phyloP scores from a whole-genome alignment of 2,329 filamentous ascomycete species.

The Penicillium sp. region DNA sequence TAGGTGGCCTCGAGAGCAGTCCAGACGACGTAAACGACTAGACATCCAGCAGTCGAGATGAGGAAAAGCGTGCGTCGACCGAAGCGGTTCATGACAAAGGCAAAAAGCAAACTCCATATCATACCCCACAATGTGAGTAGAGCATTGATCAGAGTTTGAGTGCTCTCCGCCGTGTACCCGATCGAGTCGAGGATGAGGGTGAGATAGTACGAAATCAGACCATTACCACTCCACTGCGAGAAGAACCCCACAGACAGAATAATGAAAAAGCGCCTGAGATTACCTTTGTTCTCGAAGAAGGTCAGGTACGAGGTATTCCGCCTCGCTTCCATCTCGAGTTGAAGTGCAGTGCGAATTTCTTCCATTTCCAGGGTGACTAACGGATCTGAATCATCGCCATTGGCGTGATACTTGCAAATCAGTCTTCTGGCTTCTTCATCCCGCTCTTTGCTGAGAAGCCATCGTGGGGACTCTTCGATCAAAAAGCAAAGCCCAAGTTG shows the following conservation, averaged over 20 bases:
- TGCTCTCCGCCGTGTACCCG: constrained; percentile 51
- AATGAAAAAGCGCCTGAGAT: background rate
- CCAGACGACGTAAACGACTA: constrained; percentile 11
- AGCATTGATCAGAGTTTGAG: constrained; percentile 57
- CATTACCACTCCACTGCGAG: constrained; percentile 33
- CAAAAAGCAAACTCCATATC: constrained; percentile 57
- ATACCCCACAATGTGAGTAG: constrained; percentile 59
- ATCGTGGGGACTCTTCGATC: background rate
- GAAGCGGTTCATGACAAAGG: constrained; percentile 54
- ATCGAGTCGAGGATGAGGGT: constrained; percentile 55
- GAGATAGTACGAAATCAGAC: constrained; percentile 57
- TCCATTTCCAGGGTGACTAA: constrained; percentile 47
- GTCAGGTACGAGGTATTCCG: constrained; percentile 7
- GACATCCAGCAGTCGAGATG: constrained; percentile 23
- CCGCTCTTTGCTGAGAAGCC: constrained; percentile 24
- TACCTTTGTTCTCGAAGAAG: background rate
- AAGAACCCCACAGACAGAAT: constrained; percentile 9
- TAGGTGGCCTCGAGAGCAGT: constrained; percentile 9
- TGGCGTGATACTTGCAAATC: constrained; percentile 65
- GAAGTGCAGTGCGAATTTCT: constrained; percentile 36
- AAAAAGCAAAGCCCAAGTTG: constrained; percentile 1
- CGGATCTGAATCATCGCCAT: constrained; percentile 59
- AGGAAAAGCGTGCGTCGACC: constrained; percentile 48
- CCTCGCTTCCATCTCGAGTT: constrained; percentile 27
- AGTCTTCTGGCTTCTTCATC: constrained; percentile 63